A percentile compares a stretch with the other conserved stretches of the same genome.
Evolutionary conservation across 2,329 filamentous ascomycete genomes (phyloP).

Genomic region (Niveomyces coronatus): DNA sequence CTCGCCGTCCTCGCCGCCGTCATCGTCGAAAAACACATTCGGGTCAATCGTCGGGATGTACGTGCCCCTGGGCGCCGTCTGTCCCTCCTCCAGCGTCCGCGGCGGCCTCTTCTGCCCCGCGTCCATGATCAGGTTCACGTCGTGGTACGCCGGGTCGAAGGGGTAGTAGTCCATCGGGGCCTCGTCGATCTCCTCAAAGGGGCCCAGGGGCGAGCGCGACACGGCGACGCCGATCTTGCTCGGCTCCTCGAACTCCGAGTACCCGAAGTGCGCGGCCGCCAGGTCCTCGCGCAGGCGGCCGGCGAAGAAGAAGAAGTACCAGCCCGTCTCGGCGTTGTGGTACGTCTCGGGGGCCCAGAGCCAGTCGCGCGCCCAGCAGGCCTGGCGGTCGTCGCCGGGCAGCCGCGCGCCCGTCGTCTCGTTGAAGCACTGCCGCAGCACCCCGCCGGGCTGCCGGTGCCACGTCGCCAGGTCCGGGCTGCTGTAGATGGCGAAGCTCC

Average conservation of each 20-base stretch:
- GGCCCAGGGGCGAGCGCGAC: constrained; percentile 23
- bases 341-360: constrained; percentile 27
- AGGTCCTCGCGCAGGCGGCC: constrained; percentile 23
- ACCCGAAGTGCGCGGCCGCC: constrained; percentile 23
- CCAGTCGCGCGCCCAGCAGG: constrained; percentile 27
- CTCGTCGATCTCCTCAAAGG: constrained; percentile 22
- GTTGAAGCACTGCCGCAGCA: constrained; percentile 22
- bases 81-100: constrained; percentile 16
- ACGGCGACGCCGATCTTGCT: constrained; percentile 26
- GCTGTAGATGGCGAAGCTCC: constrained; percentile 24
- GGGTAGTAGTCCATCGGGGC: constrained; percentile 25
- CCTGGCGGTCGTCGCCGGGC: constrained; percentile 22
- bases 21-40: constrained; percentile 35
- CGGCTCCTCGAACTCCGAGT: constrained; percentile 25
- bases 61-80: constrained; percentile 22
- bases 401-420: constrained; percentile 15
- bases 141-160: constrained; percentile 24
- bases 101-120: constrained; percentile 24
- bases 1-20: too few relatives aligned
- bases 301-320: constrained; percentile 28
- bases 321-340: constrained; percentile 24
- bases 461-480: constrained; percentile 27
- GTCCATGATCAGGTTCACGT: constrained; percentile 28
- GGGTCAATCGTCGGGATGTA: constrained; percentile 33
- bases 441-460: constrained; percentile 23